These are phyloP conservation scores for Aegilops umbellulata DNA, from an alignment of 176 grass and related monocot genomes.

Conservation along the genomic window DNA sequence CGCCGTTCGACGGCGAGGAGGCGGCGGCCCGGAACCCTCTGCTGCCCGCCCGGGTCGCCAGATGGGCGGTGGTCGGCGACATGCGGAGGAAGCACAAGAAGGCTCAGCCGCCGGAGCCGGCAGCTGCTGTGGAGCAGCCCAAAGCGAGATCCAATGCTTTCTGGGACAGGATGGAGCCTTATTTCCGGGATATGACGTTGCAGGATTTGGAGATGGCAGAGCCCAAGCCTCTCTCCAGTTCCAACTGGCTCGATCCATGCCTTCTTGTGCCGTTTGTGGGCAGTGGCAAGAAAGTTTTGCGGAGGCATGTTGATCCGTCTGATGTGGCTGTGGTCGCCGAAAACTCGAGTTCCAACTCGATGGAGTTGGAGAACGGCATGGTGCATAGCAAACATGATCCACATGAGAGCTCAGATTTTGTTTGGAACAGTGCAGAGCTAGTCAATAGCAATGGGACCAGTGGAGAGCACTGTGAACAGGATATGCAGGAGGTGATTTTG, in stretches of 20 bases:
- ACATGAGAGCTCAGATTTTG: constrained; percentile 32
- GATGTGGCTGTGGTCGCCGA: constrained; percentile 14
- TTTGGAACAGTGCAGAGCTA: constrained; percentile 16
- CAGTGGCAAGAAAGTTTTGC: constrained; percentile 11
- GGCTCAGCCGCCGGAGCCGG: constrained; percentile 32
- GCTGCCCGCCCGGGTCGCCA: constrained; percentile 59
- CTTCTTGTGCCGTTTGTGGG: constrained; percentile 52
- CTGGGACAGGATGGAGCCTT: constrained; percentile 71
- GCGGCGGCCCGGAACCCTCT: constrained; percentile 37
- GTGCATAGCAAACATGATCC: constrained; percentile 6
- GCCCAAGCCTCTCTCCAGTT: constrained; percentile 23
- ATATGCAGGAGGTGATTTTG: constrained; percentile 46
- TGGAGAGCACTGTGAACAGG: constrained; percentile 23
- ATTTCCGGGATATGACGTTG: constrained; percentile 56
- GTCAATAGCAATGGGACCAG: background rate
- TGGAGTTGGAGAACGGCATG: constrained; percentile 12
- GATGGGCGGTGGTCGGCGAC: constrained; percentile 54
- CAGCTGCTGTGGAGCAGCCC: constrained; percentile 13
- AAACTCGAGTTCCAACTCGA: background rate
- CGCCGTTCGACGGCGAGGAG: constrained; percentile 83
- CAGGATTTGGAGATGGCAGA: constrained; percentile 58
- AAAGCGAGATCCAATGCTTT: constrained; percentile 44
- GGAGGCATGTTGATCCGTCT: background rate
- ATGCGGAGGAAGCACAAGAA: constrained; percentile 69
- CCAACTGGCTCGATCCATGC: constrained; percentile 47